phyloP scores from a whole-genome alignment of 2,329 filamentous ascomycete genomes.

The Calonectria ilicicola region DNA sequence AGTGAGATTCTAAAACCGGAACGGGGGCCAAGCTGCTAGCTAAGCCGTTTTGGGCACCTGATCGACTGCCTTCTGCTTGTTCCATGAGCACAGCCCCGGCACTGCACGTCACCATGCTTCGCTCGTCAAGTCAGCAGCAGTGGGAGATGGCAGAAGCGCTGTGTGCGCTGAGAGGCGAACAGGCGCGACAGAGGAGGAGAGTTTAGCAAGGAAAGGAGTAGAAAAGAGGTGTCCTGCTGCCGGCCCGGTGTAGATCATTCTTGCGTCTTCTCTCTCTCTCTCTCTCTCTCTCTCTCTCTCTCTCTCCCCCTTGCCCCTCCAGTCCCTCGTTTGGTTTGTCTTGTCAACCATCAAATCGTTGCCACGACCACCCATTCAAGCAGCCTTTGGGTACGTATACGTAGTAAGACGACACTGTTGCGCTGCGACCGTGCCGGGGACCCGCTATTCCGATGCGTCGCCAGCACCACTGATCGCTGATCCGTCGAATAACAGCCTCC shows the following conservation, averaged over 20 bases:
- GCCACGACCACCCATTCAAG: conserved; percentile 17
- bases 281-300: background rate
- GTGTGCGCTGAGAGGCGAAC: conserved; percentile 10
- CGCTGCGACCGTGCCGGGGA: conserved; percentile 14
- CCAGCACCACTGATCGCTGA: conserved; percentile 17
- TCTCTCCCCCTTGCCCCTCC: conserved; percentile 5
- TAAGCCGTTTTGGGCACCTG: conserved; percentile 5
- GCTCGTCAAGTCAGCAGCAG: conserved; percentile 35
- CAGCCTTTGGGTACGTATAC: background rate
- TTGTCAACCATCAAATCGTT: conserved; percentile 15
- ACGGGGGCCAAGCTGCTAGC: conserved; percentile 6
- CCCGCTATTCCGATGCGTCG: conserved; percentile 37
- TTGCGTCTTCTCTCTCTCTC: background rate
- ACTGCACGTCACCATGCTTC: conserved; percentile 42
- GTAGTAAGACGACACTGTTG: background rate
- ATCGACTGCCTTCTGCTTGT: conserved; percentile 18
- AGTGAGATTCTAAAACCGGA: conserved; percentile 27
- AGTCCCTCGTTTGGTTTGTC: conserved; percentile 27
- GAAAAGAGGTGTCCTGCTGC: conserved; percentile 11
- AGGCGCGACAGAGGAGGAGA: background rate
- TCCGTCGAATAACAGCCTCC: conserved; percentile 33
- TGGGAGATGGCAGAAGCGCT: background rate
- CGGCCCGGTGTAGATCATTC: background rate
- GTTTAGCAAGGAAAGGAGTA: conserved; percentile 11
- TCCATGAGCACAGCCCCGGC: conserved; percentile 41